phyloP scores from a whole-genome alignment of 2,329 filamentous ascomycete species.

The Didymella segeticola region DNA sequence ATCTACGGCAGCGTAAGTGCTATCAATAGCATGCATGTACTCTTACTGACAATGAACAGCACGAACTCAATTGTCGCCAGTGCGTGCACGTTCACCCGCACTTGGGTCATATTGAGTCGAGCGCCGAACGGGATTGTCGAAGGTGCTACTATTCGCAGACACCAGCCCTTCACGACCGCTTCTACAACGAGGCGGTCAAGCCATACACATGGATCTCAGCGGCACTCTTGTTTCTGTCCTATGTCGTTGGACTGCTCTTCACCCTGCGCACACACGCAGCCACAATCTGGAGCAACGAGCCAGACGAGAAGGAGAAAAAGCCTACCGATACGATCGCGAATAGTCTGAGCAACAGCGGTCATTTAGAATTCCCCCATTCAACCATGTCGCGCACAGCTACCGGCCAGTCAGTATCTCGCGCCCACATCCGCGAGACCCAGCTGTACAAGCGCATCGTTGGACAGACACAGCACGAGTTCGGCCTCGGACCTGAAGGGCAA shows the following conservation, averaged over 20 bases:
- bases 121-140: conserved; percentile 73
- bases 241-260: conserved; percentile 93
- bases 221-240: conserved; percentile 85
- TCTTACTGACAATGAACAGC: conserved; percentile 58
- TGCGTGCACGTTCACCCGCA: conserved; percentile 56
- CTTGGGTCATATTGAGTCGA: conserved; percentile 53
- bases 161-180: conserved; percentile 82
- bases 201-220: conserved; percentile 94
- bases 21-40: background rate
- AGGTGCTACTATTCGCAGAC: conserved; percentile 93
- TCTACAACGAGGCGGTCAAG: conserved; percentile 88
- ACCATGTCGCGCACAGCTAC: conserved; percentile 41
- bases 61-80: conserved; percentile 84
- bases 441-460: conserved; percentile 93
- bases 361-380: conserved; percentile 40
- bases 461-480: conserved; percentile 85
- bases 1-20: conserved; percentile 82
- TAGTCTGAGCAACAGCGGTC: conserved; percentile 40
- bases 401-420: conserved; percentile 36
- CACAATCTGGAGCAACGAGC: conserved; percentile 91
- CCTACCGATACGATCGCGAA: conserved; percentile 47
- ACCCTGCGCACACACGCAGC: conserved; percentile 95
- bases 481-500: conserved; percentile 65
- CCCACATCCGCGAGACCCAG: conserved; percentile 82
- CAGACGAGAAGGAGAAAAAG: conserved; percentile 57